These are phyloP conservation scores for Tetrahymena elliotti DNA, from an alignment of 73 alveolate genomes.

Conservation along the genomic window DNA sequence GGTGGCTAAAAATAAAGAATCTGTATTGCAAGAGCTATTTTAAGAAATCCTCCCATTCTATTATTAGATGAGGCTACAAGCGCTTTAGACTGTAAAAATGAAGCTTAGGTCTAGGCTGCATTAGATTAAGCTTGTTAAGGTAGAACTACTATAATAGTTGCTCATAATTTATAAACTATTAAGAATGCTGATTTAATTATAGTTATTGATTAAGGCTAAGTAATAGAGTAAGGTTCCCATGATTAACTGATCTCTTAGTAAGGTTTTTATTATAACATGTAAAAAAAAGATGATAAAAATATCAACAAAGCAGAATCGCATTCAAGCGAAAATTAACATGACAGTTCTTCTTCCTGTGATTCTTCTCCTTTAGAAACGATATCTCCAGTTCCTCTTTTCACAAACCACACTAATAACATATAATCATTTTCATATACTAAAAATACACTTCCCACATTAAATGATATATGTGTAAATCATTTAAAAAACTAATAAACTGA, in stretches of 20 bases:
- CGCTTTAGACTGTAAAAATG: conserved; percentile 12
- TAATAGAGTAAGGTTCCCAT: conserved; percentile 56
- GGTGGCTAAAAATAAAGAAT: conserved; percentile 31
- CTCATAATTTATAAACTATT: conserved; percentile 59
- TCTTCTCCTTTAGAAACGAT: not conserved
- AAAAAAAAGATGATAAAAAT: not conserved
- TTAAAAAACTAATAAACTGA: not conserved
- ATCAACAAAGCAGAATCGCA: not conserved
- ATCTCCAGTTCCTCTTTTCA: not conserved
- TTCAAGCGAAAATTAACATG: not conserved
- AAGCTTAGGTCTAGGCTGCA: conserved; percentile 6
- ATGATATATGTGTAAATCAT: not conserved
- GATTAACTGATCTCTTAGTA: not conserved
- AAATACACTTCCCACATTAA: not conserved
- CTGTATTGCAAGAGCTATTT: conserved; percentile 17
- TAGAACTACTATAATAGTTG: conserved; percentile 50
- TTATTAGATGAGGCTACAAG: conserved; percentile 37
- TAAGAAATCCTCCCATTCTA: conserved; percentile 8
- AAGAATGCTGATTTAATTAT: conserved; percentile 48
- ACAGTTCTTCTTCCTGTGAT: not conserved
- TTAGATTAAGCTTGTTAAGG: not conserved
- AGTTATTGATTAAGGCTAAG: conserved; percentile 53
- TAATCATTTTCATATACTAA: not conserved
- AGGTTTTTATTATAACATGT: not conserved
- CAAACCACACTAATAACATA: not conserved